Conservation (phyloP, 164 flowering plant genomes). For the Magnolia officinalis region DNA sequence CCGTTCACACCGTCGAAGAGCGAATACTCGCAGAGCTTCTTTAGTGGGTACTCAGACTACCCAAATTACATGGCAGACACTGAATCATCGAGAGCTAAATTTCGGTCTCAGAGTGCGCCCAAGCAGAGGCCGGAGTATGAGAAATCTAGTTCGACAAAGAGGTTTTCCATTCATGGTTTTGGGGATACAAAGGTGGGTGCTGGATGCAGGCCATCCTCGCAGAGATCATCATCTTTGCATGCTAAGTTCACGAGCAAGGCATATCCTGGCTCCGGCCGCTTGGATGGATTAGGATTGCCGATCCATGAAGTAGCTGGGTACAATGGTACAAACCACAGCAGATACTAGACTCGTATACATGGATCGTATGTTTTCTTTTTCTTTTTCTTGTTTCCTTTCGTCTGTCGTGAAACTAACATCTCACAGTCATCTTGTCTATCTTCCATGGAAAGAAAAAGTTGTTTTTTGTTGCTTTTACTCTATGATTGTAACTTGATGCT, state of each 20-base stretch:
- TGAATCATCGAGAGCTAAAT: conserved; percentile 71
- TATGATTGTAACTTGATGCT: too few relatives aligned
- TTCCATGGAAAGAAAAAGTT: too few relatives aligned
- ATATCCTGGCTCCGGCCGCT: conserved; percentile 40
- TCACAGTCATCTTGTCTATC: neutral
- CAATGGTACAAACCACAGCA: neutral
- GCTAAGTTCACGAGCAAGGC: conserved; percentile 13
- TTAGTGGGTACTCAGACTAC: conserved; percentile 40
- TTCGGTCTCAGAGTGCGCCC: conserved; percentile 83
- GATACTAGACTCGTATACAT: neutral
- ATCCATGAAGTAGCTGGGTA: conserved; percentile 6
- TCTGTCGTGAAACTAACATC: neutral
- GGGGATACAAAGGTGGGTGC: conserved; percentile 1
- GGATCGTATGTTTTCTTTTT: neutral
- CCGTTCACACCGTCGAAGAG: conserved; percentile 57
- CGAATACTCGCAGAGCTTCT: conserved; percentile 46
- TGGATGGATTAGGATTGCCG: conserved; percentile 81
- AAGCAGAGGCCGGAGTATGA: conserved; percentile 62
- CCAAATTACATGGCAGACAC: conserved; percentile 90
- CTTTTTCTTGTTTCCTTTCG: neutral
- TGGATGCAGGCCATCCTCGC: conserved; percentile 3
- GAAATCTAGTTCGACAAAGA: conserved; percentile 31
- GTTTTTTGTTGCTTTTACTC: too few relatives aligned
- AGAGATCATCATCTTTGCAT: conserved; percentile 1
- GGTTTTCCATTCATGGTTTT: conserved; percentile 25